Evolutionary conservation across 2,329 filamentous ascomycete genomes (phyloP).

Genomic region (Phoma herbarum): DNA sequence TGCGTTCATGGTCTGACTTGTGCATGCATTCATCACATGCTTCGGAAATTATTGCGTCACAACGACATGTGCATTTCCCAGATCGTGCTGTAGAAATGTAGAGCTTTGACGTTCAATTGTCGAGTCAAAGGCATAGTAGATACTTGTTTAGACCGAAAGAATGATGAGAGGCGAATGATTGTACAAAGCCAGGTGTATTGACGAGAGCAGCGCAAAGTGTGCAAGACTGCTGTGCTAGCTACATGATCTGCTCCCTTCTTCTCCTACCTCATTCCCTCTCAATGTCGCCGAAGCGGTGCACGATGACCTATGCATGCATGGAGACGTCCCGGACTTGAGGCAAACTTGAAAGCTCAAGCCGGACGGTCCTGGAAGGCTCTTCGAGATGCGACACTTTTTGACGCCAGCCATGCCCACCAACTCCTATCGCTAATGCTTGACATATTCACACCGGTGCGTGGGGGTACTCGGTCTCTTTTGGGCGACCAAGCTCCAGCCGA

Average conservation of each 20-base stretch:
- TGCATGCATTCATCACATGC: no score
- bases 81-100: no score
- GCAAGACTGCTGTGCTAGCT: conserved; percentile 15
- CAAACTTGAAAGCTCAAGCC: no score
- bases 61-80: no score
- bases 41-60: no score
- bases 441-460: conserved; percentile 44
- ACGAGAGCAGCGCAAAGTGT: conserved; percentile 8
- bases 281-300: conserved; percentile 3
- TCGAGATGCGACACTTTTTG: conserved; percentile 7
- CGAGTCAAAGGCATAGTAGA: no score
- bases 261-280: neutral
- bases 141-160: no score
- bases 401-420: conserved; percentile 40
- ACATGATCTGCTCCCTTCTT: neutral
- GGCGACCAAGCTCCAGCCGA: conserved; percentile 9
- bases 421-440: conserved; percentile 51
- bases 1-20: no score
- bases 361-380: neutral
- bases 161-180: no score
- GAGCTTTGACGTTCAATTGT: no score
- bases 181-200: conserved; percentile 14
- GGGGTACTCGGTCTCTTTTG: conserved; percentile 34
- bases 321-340: no score
- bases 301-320: no score